Conservation (phyloP, 2,329 filamentous ascomycete species). For the Didymella keratinophila region DNA sequence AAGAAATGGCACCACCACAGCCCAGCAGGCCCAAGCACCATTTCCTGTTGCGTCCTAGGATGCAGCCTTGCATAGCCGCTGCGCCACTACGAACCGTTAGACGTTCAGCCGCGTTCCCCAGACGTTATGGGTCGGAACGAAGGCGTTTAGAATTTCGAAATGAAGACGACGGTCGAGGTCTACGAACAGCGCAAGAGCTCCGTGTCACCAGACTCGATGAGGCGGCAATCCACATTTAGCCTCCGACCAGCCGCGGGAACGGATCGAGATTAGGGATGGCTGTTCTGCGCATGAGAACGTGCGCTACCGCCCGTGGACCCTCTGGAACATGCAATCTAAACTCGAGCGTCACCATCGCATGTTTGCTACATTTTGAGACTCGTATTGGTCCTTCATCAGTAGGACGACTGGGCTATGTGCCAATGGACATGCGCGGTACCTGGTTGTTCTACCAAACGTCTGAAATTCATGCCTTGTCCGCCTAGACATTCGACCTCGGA, state of each 20-base stretch:
- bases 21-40: neutral
- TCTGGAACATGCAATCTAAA: conserved; percentile 15
- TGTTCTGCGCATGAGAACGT: conserved; percentile 21
- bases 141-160: conserved; percentile 9
- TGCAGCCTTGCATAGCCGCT: conserved; percentile 1
- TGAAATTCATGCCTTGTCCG: neutral
- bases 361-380: conserved; percentile 7
- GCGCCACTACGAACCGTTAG: conserved; percentile 13
- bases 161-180: conserved; percentile 11
- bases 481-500: conserved; percentile 11
- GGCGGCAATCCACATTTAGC: conserved; percentile 4
- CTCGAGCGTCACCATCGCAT: conserved; percentile 4
- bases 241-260: conserved; percentile 18
- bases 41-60: conserved; percentile 4
- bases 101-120: conserved; percentile 18
- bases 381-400: conserved; percentile 11
- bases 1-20: conserved; percentile 7
- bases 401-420: neutral
- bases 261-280: conserved; percentile 24
- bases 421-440: conserved; percentile 1
- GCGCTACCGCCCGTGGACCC: conserved; percentile 13
- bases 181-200: conserved; percentile 8
- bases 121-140: conserved; percentile 16
- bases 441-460: neutral
- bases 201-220: conserved; percentile 12